These are phyloP conservation scores for Kentomonas sorsogonicus DNA, from an alignment of 208 protist genomes.

Conservation along the genomic window DNA sequence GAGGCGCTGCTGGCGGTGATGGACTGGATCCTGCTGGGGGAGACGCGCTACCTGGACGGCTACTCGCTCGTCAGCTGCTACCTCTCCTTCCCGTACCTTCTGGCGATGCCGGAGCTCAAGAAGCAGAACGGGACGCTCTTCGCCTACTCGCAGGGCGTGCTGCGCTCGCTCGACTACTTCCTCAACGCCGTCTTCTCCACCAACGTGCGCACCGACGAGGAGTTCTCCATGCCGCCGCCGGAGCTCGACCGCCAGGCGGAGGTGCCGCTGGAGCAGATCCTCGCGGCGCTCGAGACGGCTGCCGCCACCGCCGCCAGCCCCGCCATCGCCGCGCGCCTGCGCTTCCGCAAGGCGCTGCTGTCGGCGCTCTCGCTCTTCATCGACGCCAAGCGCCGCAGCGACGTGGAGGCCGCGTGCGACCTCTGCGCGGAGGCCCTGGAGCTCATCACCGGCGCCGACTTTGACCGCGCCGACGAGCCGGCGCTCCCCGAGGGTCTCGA, in stretches of 20 bases:
- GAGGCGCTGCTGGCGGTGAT: slow-evolving; percentile 65
- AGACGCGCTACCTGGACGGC: slow-evolving; percentile 64
- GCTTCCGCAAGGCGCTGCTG: slow-evolving; percentile 63
- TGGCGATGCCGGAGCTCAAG: slow-evolving; percentile 56
- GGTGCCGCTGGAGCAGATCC: slow-evolving; percentile 45
- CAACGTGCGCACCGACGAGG: slow-evolving; percentile 75
- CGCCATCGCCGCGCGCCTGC: slow-evolving; percentile 53
- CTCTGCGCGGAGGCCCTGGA: slow-evolving; percentile 36
- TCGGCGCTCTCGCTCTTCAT: slow-evolving; percentile 42
- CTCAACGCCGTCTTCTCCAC: slow-evolving; percentile 64
- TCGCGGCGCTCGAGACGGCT: slow-evolving; percentile 54
- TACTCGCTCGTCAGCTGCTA: slow-evolving; percentile 62
- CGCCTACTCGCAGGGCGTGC: slow-evolving; percentile 71
- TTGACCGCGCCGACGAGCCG: slow-evolving; percentile 46
- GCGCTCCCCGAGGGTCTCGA: slow-evolving; percentile 35
- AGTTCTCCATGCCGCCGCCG: slow-evolving; percentile 61
- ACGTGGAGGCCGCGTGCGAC: slow-evolving; percentile 50
- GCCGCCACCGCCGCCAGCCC: slow-evolving; percentile 18
- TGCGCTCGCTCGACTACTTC: slow-evolving; percentile 45
- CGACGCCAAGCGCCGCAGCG: slow-evolving; percentile 30
- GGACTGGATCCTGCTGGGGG: slow-evolving; percentile 66
- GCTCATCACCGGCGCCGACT: slow-evolving; percentile 33
- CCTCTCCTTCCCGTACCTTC: slow-evolving; percentile 74
- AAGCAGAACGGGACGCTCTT: slow-evolving; percentile 47
- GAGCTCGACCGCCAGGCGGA: slow-evolving; percentile 50